Evolutionary conservation across 257 asterid genomes (phyloP).

Genomic region (Solanum megistacrolobum): DNA sequence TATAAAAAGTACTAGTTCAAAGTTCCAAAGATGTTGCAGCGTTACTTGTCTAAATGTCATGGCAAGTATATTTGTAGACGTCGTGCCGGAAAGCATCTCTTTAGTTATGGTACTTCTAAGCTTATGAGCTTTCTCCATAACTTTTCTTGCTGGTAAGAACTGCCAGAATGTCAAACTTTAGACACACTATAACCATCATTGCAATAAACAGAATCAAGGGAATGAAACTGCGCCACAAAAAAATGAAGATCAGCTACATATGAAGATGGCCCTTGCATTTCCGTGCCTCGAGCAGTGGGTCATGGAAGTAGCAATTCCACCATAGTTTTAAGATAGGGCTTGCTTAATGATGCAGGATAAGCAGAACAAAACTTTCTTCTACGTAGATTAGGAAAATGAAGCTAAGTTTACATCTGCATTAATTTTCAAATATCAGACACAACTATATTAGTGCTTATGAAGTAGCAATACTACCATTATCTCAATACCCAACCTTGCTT

Average conservation of each 20-base stretch:
- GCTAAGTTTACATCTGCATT: neutral
- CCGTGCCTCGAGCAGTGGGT: neutral
- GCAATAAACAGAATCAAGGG: neutral
- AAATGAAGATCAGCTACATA: neutral
- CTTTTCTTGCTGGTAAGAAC: slow-evolving; percentile 81
- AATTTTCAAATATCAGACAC: neutral
- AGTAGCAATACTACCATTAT: neutral
- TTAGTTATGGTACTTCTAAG: slow-evolving; percentile 41
- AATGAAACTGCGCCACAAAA: neutral
- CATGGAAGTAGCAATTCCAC: neutral
- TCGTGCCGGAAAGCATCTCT: slow-evolving; percentile 38
- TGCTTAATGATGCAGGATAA: neutral
- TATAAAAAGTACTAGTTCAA: slow-evolving; percentile 51
- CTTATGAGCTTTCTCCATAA: slow-evolving; percentile 59
- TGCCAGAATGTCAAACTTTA: slow-evolving; percentile 18
- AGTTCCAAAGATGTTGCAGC: slow-evolving; percentile 61
- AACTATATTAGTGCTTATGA: neutral
- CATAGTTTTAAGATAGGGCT: neutral
- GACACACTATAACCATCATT: neutral
- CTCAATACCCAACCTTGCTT: too few relatives aligned
- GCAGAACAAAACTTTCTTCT: neutral
- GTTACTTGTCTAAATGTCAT: slow-evolving; percentile 90
- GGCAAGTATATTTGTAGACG: slow-evolving; percentile 60
- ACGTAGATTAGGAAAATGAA: neutral
- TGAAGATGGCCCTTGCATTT: neutral